Evolutionary conservation across 2,329 filamentous ascomycete species (phyloP), one percentile per base, ranked within the genome.

Genomic region (Fusarium luffae): DNA sequence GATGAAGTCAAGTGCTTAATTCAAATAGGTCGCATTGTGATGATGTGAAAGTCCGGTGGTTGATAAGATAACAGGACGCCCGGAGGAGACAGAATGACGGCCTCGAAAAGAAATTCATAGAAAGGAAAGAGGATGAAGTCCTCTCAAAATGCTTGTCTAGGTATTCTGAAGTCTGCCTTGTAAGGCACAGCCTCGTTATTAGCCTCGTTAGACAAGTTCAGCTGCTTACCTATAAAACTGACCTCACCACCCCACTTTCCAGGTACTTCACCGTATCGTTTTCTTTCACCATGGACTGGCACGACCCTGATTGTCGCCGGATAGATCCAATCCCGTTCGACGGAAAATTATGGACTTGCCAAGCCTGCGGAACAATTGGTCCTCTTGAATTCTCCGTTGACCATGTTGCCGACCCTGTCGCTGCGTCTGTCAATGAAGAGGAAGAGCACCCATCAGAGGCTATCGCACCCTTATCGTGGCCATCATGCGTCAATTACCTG

Each of bases 341-440:
- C 4, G 40, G 49, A 4, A 28, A 54, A 10, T 30, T 66, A 9
- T 66, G 61, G 63, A 50, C 61, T 32, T 66, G 61, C 10, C 47
- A 59, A 25, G 61, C 54, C 23, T 66, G 63, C 16, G 63, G 63
- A n/a, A 60, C 61, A 28, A 40, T 66, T n/a, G 61, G 61, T 1
- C 43, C 25, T 21, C 48, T 66, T 10, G 44, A 49, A 13, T 66
- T 66, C 25, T 25, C 32, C 11, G 28, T 43, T 6, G 27, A 59
- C 8, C 19, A 42, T 18, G 9, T 34, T 27, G 32, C 23, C n/a
- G 23, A 41, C 21, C 28, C 21, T 18, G 28, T 9, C n/a, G 28
- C 10, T 19, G 21, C 55, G 12, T 7, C 43, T 43, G 23, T 16
- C 8, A 25, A 59, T 11, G 16, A 34, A 16, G 21, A 46, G 7